Percentiles rank a stretch among this genome's conserved stretches.
phyloP scores from a whole-genome alignment of 2,329 filamentous ascomycete species.

The Pestalotiopsis sp. region DNA sequence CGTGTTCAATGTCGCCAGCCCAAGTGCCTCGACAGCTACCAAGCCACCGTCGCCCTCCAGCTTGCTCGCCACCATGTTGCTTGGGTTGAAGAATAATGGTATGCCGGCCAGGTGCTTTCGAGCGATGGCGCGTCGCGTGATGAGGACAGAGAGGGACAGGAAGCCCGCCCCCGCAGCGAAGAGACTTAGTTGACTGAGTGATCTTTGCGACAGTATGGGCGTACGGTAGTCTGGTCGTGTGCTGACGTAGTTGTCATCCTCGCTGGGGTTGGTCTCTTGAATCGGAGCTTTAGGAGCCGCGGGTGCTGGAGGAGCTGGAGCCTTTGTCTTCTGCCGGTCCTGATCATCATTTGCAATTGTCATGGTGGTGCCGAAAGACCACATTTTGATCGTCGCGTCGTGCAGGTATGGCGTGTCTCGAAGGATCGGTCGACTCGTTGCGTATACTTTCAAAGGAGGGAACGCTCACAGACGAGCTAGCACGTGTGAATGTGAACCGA shows the following conservation, averaged over 20 bases:
- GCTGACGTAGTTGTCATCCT: slow-evolving; percentile 7
- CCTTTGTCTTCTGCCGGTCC: background rate
- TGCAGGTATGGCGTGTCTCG: too few relatives aligned
- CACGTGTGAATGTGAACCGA: background rate
- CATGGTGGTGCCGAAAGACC: slow-evolving; percentile 35
- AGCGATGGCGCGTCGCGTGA: slow-evolving; percentile 70
- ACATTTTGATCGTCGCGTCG: slow-evolving; percentile 21
- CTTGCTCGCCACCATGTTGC: slow-evolving; percentile 44
- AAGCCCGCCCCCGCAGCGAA: slow-evolving; percentile 77
- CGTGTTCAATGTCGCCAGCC: slow-evolving; percentile 85
- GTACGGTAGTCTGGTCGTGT: slow-evolving; percentile 18
- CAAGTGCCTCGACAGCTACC: slow-evolving; percentile 81
- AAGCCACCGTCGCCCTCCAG: slow-evolving; percentile 60
- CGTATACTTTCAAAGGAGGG: background rate
- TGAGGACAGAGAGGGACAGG: slow-evolving; percentile 67
- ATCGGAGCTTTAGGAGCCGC: background rate
- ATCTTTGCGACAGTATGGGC: slow-evolving; percentile 44
- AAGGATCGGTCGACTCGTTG: background rate
- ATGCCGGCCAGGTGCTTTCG: slow-evolving; percentile 61
- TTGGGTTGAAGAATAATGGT: slow-evolving; percentile 72
- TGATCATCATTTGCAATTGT: slow-evolving; percentile 32
- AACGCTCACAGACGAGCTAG: background rate
- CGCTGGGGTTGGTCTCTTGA: background rate
- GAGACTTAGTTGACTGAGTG: slow-evolving; percentile 64
- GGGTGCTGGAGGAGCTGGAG: background rate